Evolutionary conservation across 306 rosid species (phyloP), one percentile per base, ranked within the genome.

Genomic region (Fragaria ananassa): DNA sequence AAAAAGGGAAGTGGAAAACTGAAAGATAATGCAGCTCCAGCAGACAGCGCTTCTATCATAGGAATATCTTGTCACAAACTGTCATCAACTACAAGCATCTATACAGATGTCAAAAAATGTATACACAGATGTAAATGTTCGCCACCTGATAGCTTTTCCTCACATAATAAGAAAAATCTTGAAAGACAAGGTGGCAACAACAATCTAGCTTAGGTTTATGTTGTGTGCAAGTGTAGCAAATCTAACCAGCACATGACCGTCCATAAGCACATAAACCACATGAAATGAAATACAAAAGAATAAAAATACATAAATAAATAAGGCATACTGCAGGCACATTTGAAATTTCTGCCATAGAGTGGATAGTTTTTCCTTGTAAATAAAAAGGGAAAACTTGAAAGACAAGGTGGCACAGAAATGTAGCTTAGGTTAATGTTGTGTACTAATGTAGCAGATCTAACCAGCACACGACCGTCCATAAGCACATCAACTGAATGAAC

Each of bases 391-490:
- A 69, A 83, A 65, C 67, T 78, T 63, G 79, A 81, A 86, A 74
- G 73, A 76, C 78, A 76, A 79, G 78, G 76, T n/a, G 60, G 87
- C 85, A 76, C 70, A 21, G 31, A 17, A 35, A 70, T 86, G 65
- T 70, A 88, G 82, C 78, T 78, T 84, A 82, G 76, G 84, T 60
- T 77, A 51, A 34, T 73, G 83, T 76, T 73, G 60, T 71, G 85
- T 79, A 84, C 84, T 69, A 80, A 82, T 9, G 81, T 50, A 53
- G 53, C 46, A 63, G 63, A 21, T 77, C 83, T 39, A 80, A 78
- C 62, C 78, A 78, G 88, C 86, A 83, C 84, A 81, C 81, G 85
- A 84, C 83, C 76, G 69, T 79, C 88, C 77, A 79, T 65, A 85
- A 78, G 86, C 91, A 79, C 80, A 37, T 18, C 19, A 65, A 17